These are phyloP conservation scores for Hypoxylon sp. DNA, from an alignment of 2,329 filamentous ascomycete species.

Conservation along the genomic window DNA sequence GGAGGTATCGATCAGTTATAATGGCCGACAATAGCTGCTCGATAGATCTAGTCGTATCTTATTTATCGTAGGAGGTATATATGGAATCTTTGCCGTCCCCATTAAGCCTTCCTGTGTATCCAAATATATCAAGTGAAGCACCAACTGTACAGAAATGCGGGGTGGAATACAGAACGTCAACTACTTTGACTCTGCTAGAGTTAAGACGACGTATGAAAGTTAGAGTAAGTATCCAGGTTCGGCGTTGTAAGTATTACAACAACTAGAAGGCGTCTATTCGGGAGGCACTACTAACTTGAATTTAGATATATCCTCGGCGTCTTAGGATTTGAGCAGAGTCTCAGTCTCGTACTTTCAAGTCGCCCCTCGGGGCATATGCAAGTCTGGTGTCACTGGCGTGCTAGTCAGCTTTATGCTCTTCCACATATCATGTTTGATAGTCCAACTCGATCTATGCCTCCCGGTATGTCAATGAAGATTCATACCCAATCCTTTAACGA, in stretches of 20 bases:
- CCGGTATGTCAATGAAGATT: conserved; percentile 13
- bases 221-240: conserved; percentile 22
- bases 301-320: conserved; percentile 25
- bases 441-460: conserved; percentile 18
- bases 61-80: too few species aligned
- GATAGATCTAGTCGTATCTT: too few species aligned
- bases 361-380: conserved; percentile 21
- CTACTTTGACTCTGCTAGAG: too few species aligned
- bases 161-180: too few species aligned
- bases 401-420: conserved; percentile 21
- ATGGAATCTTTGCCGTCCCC: too few species aligned
- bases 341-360: conserved; percentile 24
- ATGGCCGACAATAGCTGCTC: too few species aligned
- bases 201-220: conserved; percentile 16
- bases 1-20: too few species aligned
- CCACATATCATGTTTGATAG: conserved; percentile 18
- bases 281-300: too few species aligned
- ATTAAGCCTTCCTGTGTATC: too few species aligned
- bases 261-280: too few species aligned
- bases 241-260: conserved; percentile 17
- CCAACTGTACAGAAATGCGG: too few species aligned
- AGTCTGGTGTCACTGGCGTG: conserved; percentile 8
- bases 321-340: conserved; percentile 28
- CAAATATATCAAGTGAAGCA: too few species aligned
- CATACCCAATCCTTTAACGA: background rate